Evolutionary conservation across 192 early-diverging fungal genomes (phyloP).

Genomic region (Dissophora ornata): DNA sequence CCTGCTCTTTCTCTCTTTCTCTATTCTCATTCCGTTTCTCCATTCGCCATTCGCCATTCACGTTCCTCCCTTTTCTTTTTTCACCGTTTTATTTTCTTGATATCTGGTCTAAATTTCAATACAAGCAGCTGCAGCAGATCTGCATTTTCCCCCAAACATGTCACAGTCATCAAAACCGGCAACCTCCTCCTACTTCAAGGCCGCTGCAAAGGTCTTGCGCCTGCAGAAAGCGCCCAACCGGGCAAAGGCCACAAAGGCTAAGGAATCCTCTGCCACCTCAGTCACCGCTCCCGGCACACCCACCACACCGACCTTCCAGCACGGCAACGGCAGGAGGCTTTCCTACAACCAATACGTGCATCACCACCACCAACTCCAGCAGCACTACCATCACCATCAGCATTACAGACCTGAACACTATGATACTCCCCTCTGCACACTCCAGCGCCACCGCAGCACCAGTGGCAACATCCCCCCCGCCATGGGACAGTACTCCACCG

Average conservation of each 20-base stretch:
- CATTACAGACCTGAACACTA: slow-evolving; percentile 9
- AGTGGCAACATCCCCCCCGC: background rate
- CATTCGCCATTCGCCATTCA: background rate
- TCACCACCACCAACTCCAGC: slow-evolving; percentile 10
- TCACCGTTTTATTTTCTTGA: no score
- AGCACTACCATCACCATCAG: slow-evolving; percentile 5
- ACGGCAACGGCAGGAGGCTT: slow-evolving; percentile 37
- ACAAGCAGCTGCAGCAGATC: background rate
- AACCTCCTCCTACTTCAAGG: slow-evolving; percentile 25
- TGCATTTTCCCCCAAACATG: background rate
- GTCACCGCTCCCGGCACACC: background rate
- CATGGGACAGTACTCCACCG: background rate
- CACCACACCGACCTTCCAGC: slow-evolving; percentile 32
- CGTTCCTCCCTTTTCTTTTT: background rate
- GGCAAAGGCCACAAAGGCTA: slow-evolving; percentile 23
- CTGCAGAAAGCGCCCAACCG: slow-evolving; percentile 23
- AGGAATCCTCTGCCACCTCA: slow-evolving; percentile 7
- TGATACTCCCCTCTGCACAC: slow-evolving; percentile 23
- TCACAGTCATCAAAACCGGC: slow-evolving; percentile 32
- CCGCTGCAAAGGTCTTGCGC: slow-evolving; percentile 39
- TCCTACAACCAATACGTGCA: slow-evolving; percentile 14
- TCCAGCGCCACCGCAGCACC: slow-evolving; percentile 28
- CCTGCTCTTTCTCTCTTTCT: background rate
- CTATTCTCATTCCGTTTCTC: background rate
- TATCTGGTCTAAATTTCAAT: slow-evolving; percentile 1